Conservation (phyloP, 1,284 basidiomycete genomes). For the Afroboletus lepidellus region DNA sequence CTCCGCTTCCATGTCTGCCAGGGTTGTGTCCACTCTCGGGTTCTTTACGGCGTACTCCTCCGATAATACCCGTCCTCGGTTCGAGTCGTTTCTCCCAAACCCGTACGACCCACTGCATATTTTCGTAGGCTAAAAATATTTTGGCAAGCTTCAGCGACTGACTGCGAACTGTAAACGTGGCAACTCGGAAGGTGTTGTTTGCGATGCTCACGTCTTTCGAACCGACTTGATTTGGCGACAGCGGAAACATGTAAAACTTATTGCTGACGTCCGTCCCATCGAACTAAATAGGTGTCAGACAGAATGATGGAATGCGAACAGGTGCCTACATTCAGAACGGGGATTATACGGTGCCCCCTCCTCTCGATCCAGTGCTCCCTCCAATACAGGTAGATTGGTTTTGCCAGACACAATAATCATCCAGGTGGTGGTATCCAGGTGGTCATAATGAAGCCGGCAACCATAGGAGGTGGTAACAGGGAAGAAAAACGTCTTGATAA, state of each 20-base stretch:
- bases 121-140: constrained; percentile 71
- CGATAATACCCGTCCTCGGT: constrained; percentile 78
- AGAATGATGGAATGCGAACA: neutral
- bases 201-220: constrained; percentile 91
- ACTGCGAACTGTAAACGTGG: constrained; percentile 80
- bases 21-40: constrained; percentile 40
- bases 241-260: constrained; percentile 98
- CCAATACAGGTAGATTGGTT: constrained; percentile 80
- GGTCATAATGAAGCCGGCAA: constrained; percentile 63
- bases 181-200: constrained; percentile 85
- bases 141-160: constrained; percentile 71
- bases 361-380: constrained; percentile 72
- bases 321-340: constrained; percentile 67
- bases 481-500: constrained; percentile 71
- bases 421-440: constrained; percentile 57
- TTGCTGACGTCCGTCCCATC: constrained; percentile 90
- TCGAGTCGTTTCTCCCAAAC: constrained; percentile 81
- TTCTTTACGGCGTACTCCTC: constrained; percentile 70
- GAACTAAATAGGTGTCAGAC: constrained; percentile 46
- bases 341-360: constrained; percentile 77
- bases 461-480: constrained; percentile 54
- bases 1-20: constrained; percentile 35
- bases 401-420: constrained; percentile 61
- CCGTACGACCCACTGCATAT: constrained; percentile 65
- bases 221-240: constrained; percentile 92